Base-by-base conservation (phyloP, 345 rosid species). In the Theobroma cacao region DNA sequence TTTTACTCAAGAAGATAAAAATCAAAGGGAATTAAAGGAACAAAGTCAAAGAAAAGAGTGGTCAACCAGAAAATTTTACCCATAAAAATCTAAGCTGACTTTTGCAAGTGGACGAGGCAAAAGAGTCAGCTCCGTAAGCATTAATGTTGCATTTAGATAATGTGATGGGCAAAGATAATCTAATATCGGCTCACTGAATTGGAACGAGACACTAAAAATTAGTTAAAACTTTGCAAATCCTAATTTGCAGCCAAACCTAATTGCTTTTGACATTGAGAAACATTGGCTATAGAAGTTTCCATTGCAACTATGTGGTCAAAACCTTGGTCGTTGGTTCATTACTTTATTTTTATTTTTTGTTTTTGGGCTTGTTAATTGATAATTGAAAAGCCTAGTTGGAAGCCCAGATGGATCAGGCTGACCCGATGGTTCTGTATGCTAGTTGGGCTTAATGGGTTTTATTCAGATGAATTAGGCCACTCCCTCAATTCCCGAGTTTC, bases 241-340 rank as follows among this genome's bases (percentile, higher is more conserved):
- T 17, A 40, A 48, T 79, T 77, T 84, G 86, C 86, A 77, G 13
- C 20, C 5, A 31, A 68, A 77, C 87, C 89, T 87, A 87, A 81
- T 81, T 75, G 65, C 61, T 28, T 77, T 87, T 85, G 89, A 81
- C 85, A 72, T 80, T 77, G 30, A n/a, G n/a, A 48, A 52, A 3
- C 13, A 18, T 3, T 12, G 50, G 24, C 45, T 50, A 2, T 43
- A 43, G 11, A 43, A 43, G 38, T 26, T 43, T 68, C 41, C 12
- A 43, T 43, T 43, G n/a, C 17, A 68, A 68, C 34, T 43, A 43
- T 68, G 73, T 22, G 22, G 47, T 40, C 17, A 45, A 22, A 22
- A 18, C 43, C 0, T 38, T 0, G 56, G 20, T 52, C 20, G 64
- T 5, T 61, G 9, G n/a, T 20, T n/a, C 59, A n/a, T n/a, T n/a